Conservation (phyloP, 768 basidiomycete genomes). For the Xerocomellus chrysenteron region DNA sequence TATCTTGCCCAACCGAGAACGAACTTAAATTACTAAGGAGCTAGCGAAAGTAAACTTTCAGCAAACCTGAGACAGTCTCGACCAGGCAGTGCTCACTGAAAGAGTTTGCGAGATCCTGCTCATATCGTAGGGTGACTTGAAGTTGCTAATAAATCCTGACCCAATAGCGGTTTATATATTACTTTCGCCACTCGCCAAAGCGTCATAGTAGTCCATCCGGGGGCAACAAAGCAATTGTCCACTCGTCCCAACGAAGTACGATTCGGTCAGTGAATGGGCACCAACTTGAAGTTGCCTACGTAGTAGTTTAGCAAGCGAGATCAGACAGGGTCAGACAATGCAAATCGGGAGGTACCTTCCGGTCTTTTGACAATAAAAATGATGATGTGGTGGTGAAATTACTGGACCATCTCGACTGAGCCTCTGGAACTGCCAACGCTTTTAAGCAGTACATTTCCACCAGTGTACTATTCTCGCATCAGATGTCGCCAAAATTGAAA, state of each 20-base stretch:
- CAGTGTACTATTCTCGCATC: neutral
- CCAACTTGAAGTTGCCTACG: constrained; percentile 4
- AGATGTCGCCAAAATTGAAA: neutral
- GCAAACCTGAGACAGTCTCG: neutral
- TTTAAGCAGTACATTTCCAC: neutral
- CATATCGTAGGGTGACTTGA: constrained; percentile 15
- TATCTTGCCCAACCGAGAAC: constrained; percentile 5
- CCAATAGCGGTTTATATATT: constrained; percentile 23
- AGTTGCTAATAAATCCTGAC: neutral
- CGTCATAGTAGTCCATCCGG: constrained; percentile 6
- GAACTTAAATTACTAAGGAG: constrained; percentile 29
- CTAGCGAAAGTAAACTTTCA: constrained; percentile 6
- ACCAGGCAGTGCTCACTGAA: constrained; percentile 23
- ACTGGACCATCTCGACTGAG: neutral
- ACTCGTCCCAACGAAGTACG: constrained; percentile 6
- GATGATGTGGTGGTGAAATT: constrained; percentile 5
- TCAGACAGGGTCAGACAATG: constrained; percentile 6
- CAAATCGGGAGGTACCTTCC: constrained; percentile 2
- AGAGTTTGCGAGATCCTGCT: constrained; percentile 33
- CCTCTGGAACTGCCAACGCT: neutral
- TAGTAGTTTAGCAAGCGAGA: neutral
- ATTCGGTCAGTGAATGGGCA: constrained; percentile 11
- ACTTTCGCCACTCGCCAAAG: constrained; percentile 27
- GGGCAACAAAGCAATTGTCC: constrained; percentile 22
- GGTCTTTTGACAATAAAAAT: constrained; percentile 1